Evolutionary conservation across 352 stramenopile species (phyloP).

Genomic region (Phytophthora citricola): DNA sequence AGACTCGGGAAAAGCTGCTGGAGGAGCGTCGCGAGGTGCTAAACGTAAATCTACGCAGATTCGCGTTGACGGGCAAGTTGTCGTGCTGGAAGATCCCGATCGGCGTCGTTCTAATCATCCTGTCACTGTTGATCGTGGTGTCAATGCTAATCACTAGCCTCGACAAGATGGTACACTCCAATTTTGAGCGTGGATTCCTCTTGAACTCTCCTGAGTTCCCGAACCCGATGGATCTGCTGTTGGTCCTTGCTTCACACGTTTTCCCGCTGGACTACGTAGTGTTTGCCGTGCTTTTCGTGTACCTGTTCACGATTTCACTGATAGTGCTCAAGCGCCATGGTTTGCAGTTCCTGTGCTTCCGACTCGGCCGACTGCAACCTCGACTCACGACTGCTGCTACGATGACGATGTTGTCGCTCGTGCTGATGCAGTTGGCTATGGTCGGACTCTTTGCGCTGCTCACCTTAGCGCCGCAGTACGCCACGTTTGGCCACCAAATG

Average conservation of each 20-base stretch:
- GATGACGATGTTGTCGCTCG: constrained; percentile 79
- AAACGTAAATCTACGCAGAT: constrained; percentile 66
- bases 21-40: constrained; percentile 72
- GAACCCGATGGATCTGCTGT: constrained; percentile 77
- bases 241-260: constrained; percentile 74
- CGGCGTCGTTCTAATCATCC: constrained; percentile 60
- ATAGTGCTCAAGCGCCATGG: constrained; percentile 79
- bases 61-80: constrained; percentile 49
- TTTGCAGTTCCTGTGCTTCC: constrained; percentile 82
- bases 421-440: constrained; percentile 85
- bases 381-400: constrained; percentile 77
- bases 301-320: constrained; percentile 82
- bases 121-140: constrained; percentile 72
- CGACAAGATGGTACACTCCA: constrained; percentile 82
- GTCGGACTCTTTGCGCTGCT: constrained; percentile 84
- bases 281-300: constrained; percentile 80
- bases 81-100: constrained; percentile 79
- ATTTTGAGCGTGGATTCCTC: constrained; percentile 72
- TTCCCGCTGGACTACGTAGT: constrained; percentile 89
- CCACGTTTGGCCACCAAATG: constrained; percentile 84
- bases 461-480: constrained; percentile 85
- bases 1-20: constrained; percentile 73
- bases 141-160: constrained; percentile 83
- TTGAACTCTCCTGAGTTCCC: constrained; percentile 68
- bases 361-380: constrained; percentile 72